Evolutionary conservation across 2,329 filamentous ascomycete species (phyloP).

Genomic region (Lecanicillium sp.): DNA sequence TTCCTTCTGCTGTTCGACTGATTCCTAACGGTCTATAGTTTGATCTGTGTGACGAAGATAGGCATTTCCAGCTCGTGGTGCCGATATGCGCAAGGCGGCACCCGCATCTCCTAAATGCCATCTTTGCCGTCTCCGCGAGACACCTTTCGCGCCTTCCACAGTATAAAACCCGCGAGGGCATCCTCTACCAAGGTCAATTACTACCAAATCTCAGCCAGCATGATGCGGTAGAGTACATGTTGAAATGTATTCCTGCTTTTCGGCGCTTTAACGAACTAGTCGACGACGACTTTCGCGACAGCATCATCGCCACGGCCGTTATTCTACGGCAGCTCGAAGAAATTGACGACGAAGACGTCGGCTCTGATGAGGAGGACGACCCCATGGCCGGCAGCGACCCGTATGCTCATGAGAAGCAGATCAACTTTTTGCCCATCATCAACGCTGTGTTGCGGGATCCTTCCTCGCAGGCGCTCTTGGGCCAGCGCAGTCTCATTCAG

Average conservation of each 20-base stretch:
- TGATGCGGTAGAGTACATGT: conserved; percentile 31
- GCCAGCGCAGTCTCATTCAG: conserved; percentile 26
- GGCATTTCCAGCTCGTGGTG: conserved; percentile 31
- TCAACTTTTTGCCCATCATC: conserved; percentile 33
- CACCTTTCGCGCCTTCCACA: conserved; percentile 30
- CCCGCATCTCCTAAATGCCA: conserved; percentile 29
- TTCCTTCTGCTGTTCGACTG: background rate
- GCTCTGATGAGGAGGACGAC: conserved; percentile 4
- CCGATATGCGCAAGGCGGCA: conserved; percentile 25
- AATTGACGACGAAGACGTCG: conserved; percentile 30
- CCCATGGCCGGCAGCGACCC: conserved; percentile 4
- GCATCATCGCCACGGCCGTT: conserved; percentile 31
- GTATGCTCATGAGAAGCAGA: conserved; percentile 14
- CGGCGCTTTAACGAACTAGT: conserved; percentile 27
- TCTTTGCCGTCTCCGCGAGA: conserved; percentile 32
- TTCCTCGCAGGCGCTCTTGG: conserved; percentile 27
- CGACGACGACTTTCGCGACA: conserved; percentile 31
- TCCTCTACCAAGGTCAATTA: conserved; percentile 29
- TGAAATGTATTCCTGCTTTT: conserved; percentile 31
- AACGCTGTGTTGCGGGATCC: conserved; percentile 30
- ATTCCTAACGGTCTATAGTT: conserved; percentile 20
- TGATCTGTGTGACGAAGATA: conserved; percentile 30
- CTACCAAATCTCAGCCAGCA: conserved; percentile 26
- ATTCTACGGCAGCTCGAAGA: conserved; percentile 33
- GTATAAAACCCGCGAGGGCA: conserved; percentile 26